phyloP scores from a whole-genome alignment of 805 yeast genomes.

The Brettanomyces bruxellensis region DNA sequence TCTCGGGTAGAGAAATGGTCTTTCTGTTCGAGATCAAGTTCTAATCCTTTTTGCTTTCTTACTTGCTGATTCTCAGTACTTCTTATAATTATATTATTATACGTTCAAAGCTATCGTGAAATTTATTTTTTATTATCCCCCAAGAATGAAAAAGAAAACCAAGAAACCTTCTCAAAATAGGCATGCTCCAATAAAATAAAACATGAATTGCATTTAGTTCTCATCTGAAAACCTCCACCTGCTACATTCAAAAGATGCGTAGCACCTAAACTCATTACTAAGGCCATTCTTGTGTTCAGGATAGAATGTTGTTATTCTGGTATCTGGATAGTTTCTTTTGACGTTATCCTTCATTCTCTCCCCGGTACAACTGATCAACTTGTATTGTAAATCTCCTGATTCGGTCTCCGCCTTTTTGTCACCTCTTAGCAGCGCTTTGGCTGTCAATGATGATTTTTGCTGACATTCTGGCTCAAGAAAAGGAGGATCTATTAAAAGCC shows the following conservation, averaged over 20 bases:
- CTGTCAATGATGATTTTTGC: slow-evolving; percentile 56
- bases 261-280: slow-evolving; percentile 82
- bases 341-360: slow-evolving; percentile 75
- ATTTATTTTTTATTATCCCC: too few species aligned
- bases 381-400: slow-evolving; percentile 33
- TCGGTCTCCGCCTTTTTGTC: slow-evolving; percentile 31
- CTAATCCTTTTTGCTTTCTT: too few species aligned
- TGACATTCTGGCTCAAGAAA: slow-evolving; percentile 79
- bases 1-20: too few species aligned
- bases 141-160: too few species aligned
- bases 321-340: slow-evolving; percentile 51
- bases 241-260: slow-evolving; percentile 64
- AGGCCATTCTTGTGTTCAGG: slow-evolving; percentile 84
- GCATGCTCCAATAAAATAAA: too few species aligned
- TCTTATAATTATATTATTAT: too few species aligned
- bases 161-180: too few species aligned
- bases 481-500: slow-evolving; percentile 76
- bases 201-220: too few species aligned
- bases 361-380: slow-evolving; percentile 75
- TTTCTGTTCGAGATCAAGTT: too few species aligned
- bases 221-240: slow-evolving; percentile 45
- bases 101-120: too few species aligned
- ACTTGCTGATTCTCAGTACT: too few species aligned
- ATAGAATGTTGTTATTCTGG: slow-evolving; percentile 51
- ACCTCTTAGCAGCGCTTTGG: slow-evolving; percentile 42